Base-by-base conservation (phyloP, 2,329 filamentous ascomycete species). In the Talaromyces sp. region DNA sequence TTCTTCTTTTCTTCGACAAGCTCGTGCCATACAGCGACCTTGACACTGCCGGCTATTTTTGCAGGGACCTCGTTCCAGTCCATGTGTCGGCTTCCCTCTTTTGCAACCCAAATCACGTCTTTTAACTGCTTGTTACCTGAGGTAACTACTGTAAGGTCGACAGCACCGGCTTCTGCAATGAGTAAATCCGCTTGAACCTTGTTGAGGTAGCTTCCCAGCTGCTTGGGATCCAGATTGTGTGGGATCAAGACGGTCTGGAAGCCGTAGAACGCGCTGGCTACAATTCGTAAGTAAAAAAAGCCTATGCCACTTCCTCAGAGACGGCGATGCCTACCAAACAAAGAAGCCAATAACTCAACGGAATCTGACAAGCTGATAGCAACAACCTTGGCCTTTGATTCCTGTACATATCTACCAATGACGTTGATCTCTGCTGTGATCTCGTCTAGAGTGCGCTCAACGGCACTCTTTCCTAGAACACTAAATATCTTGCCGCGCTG, bases 341-440 rank as follows among this genome's bases (percentile, higher is more conserved):
- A 81, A 8, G 90, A 84, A 39, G 87, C 85, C 59, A 99, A 82
- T 67, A 96, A 87, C 78, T 99, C 95, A 72, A 96, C 84, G 56
- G 93, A 97, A 82, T 99, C 97, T 50, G 93, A 92, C 64, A 98
- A 84, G 76, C 96, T 97, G 68, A 98, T 85, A 67, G 93, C 95
- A 37, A 98, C 91, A 59, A 88, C 89, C 75, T 88, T 90, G 3
- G 78, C 80, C 43, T 87, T 87, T 64, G 88, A 87, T 68, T 90
- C 86, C 71, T 90, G 86, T 65, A 91, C 82, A 70, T 92, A 84
- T 72, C 93, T 87, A 72, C 95, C 95, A 72, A 98, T 87, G 33
- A 95, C 84, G 76, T 91, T 93, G 76, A 98, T 97, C 75, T 96
- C 90, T 69, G 89, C 88, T 8, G 90, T 94, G 59, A 97, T 79